Percentiles rank a stretch among this genome's conserved stretches.
These are phyloP conservation scores for Trichoderma virens DNA, from an alignment of 495 filamentous ascomycete species.

Conservation along the genomic window DNA sequence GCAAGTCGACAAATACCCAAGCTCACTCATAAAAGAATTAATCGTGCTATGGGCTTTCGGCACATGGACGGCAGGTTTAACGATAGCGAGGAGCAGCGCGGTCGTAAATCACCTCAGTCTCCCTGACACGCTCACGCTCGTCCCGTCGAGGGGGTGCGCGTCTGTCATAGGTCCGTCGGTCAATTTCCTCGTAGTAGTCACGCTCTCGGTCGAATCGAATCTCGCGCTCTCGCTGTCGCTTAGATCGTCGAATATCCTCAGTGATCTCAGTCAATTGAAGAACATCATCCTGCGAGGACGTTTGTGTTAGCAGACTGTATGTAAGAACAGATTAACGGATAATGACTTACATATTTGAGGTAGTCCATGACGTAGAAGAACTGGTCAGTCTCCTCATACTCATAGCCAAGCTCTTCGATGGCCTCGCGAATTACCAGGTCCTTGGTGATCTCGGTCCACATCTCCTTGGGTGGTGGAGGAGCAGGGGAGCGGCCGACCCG, in stretches of 20 bases:
- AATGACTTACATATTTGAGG: slow-evolving; percentile 66
- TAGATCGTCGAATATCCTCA: slow-evolving; percentile 69
- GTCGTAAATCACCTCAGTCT: slow-evolving; percentile 51
- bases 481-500: slow-evolving; percentile 26
- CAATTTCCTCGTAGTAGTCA: slow-evolving; percentile 24
- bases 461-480: slow-evolving; percentile 46
- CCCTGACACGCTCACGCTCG: slow-evolving; percentile 41
- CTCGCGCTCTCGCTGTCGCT: slow-evolving; percentile 69
- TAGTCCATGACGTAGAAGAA: slow-evolving; percentile 94
- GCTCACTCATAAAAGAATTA: no score
- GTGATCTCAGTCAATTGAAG: slow-evolving; percentile 72
- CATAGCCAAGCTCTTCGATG: slow-evolving; percentile 75
- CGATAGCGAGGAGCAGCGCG: slow-evolving; percentile 13
- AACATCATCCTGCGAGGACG: slow-evolving; percentile 65
- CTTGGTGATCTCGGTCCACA: slow-evolving; percentile 98
- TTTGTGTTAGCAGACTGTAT: background rate
- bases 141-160: background rate
- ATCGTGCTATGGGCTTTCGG: no score
- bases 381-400: slow-evolving; percentile 81
- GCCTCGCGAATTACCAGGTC: slow-evolving; percentile 84
- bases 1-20: no score
- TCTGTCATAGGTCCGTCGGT: background rate
- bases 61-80: background rate
- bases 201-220: slow-evolving; percentile 64
- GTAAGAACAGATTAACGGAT: slow-evolving; percentile 7